Evolutionary conservation across 139 green algal species (phyloP), one percentile per base, ranked within the genome.

Genomic region (Zygnema circumcarinatum): DNA sequence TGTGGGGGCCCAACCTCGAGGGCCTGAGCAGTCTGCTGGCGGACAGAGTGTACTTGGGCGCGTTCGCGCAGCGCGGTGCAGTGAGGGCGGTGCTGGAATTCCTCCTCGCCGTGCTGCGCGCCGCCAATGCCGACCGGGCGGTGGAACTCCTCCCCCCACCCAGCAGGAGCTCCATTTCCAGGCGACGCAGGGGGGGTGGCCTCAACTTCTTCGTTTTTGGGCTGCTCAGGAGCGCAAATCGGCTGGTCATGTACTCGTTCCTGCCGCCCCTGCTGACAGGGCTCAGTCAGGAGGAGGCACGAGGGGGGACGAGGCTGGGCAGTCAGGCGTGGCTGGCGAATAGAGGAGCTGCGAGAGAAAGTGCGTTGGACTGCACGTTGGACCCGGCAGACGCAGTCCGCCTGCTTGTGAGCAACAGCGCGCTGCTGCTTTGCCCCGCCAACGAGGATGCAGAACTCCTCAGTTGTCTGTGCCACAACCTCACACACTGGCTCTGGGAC

Each of bases 231-330:
- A 79, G 32, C 76, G 32, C 25, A 33, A 79, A 79, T 31, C 47
- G 84, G 2, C 25, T 89, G 84, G n/a, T 88, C 21, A 84, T 88
- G 68, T 88, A 83, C 68, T 68, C 82, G 38, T 88, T 88, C 38
- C 33, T 88, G 33, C 82, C 82, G 31, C 36, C 68, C 7, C 35
- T 29, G 1, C 31, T 88, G 39, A 32, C 41, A 22, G 76, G 29
- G 2, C 22, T 75, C 67, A 62, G 41, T 62, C 25, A 84, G 76
- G 38, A 36, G 35, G 76, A 36, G 29, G 39, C 38, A 32, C 76
- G 76, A 36, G 76, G 76, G 38, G 22, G 76, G 35, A 20, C 7
- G 16, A 16, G 7, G 7, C 69, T 78, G 35, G 69, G 11, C 16
- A 78, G 16, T 41, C 69, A 7, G 16, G 69, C 11, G 69, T 41